Percentiles rank a stretch among this genome's conserved stretches.
Evolutionary conservation across 768 basidiomycete genomes (phyloP).

Genomic region (Boletus rubropictus): DNA sequence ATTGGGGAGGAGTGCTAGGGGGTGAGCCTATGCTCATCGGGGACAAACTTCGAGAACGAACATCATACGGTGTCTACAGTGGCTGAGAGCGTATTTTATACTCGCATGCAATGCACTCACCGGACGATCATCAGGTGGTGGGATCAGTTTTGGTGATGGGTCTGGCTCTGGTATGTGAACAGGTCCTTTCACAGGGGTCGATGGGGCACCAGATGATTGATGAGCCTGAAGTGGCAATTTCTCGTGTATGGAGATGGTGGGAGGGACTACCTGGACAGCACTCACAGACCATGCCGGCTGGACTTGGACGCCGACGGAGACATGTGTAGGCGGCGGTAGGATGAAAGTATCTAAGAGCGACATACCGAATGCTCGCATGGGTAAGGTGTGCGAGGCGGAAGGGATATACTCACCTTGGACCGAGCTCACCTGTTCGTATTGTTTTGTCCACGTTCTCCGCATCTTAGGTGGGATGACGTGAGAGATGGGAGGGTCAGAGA

Average conservation of each 20-base stretch:
- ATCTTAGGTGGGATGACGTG: slow-evolving; percentile 57
- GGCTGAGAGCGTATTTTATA: slow-evolving; percentile 20
- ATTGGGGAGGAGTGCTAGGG: slow-evolving; percentile 33
- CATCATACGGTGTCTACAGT: slow-evolving; percentile 26
- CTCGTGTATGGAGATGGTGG: slow-evolving; percentile 14
- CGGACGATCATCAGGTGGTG: slow-evolving; percentile 14
- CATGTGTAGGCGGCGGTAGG: slow-evolving; percentile 24
- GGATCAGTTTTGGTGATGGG: slow-evolving; percentile 11
- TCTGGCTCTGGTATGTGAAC: slow-evolving; percentile 1
- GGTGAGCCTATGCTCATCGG: slow-evolving; percentile 59
- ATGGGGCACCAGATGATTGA: slow-evolving; percentile 6
- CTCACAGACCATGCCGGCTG: slow-evolving; percentile 33
- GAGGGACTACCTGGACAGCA: slow-evolving; percentile 35
- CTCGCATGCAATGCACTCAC: slow-evolving; percentile 17
- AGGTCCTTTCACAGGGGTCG: slow-evolving; percentile 10
- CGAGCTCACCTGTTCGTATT: slow-evolving; percentile 39
- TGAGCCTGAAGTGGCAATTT: not conserved
- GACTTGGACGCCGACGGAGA: slow-evolving; percentile 44
- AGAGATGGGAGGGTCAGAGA: slow-evolving; percentile 28
- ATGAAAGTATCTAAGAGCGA: slow-evolving; percentile 25
- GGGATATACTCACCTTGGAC: slow-evolving; percentile 33
- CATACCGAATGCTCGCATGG: slow-evolving; percentile 27
- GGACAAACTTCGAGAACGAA: slow-evolving; percentile 45
- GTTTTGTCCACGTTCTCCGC: slow-evolving; percentile 55
- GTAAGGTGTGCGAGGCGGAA: not conserved